Conservation (phyloP, 495 filamentous ascomycete genomes). For the Neurospora sp. region DNA sequence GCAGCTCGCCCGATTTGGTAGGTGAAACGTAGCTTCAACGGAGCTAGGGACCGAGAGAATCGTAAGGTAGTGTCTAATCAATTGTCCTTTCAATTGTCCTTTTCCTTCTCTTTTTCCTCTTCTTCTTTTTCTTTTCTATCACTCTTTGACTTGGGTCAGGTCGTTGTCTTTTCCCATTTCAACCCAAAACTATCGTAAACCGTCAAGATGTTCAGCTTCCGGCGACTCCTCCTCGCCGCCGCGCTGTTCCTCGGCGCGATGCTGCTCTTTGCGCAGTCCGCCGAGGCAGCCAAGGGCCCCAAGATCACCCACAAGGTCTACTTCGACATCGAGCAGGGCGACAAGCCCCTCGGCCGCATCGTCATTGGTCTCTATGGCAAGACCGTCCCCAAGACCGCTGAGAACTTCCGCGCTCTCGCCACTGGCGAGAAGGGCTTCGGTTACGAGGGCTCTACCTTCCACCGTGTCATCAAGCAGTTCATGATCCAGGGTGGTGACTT, state of each 20-base stretch:
- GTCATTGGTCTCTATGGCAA: slow-evolving; percentile 95
- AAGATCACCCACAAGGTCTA: slow-evolving; percentile 97
- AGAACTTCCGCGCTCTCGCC: slow-evolving; percentile 96
- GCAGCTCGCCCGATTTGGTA: slow-evolving; percentile 2
- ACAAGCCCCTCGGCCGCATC: slow-evolving; percentile 72
- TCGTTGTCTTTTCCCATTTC: not conserved
- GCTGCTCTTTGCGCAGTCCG: slow-evolving; percentile 60
- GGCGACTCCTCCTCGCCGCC: slow-evolving; percentile 51
- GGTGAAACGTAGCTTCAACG: slow-evolving; percentile 30
- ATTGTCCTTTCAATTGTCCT: not conserved
- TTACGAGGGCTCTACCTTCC: slow-evolving; percentile 91
- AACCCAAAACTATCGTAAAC: not conserved
- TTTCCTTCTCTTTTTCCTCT: not conserved
- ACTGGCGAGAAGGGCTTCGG: slow-evolving; percentile 97
- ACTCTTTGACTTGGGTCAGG: not conserved
- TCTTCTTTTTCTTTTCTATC: not conserved
- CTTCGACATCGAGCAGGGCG: slow-evolving; percentile 91
- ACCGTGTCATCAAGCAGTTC: slow-evolving; percentile 96
- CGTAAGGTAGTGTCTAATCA: not conserved
- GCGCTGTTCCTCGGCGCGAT: slow-evolving; percentile 64
- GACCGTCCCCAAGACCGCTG: slow-evolving; percentile 92
- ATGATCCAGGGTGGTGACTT: slow-evolving; percentile 99
- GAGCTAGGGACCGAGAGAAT: not conserved
- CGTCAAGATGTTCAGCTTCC: slow-evolving; percentile 44
- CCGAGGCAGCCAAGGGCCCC: slow-evolving; percentile 73